Evolutionary conservation across 441 rosid genomes (phyloP).

Genomic region (Geranium incanum): DNA sequence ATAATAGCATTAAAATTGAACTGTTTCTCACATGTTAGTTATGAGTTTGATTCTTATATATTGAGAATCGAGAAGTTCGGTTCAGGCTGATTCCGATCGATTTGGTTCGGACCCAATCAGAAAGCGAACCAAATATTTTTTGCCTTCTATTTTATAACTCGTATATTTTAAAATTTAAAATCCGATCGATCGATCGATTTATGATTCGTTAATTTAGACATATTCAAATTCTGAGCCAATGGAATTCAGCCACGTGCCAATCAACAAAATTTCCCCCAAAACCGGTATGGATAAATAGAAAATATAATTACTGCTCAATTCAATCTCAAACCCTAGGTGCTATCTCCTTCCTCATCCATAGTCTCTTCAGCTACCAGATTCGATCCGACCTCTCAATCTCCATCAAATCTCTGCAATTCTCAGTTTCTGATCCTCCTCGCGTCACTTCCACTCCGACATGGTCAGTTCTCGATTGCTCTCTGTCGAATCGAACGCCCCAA

Average conservation of each 20-base stretch:
- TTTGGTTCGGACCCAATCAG: too few species aligned
- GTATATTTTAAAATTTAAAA: too few species aligned
- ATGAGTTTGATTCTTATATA: too few species aligned
- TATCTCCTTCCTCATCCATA: not conserved
- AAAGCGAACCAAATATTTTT: too few species aligned
- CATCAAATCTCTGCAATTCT: not conserved
- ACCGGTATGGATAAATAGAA: not conserved
- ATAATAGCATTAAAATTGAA: too few species aligned
- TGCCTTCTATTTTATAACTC: too few species aligned
- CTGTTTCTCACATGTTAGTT: too few species aligned
- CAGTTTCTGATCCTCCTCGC: not conserved
- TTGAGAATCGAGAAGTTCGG: too few species aligned
- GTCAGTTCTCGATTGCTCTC: not conserved
- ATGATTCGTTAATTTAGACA: too few species aligned
- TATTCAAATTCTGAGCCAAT: not conserved
- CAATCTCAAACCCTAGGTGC: slow-evolving; percentile 1
- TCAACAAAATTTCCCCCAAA: not conserved
- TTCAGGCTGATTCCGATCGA: too few species aligned
- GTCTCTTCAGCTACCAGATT: not conserved
- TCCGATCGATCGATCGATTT: too few species aligned
- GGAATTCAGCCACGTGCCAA: not conserved
- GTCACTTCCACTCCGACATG: not conserved
- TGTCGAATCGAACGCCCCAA: not conserved
- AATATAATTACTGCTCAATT: not conserved
- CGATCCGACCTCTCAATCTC: not conserved